Evolutionary conservation across 2,329 filamentous ascomycete species (phyloP).

Genomic region (Colletotrichum tropicicola): DNA sequence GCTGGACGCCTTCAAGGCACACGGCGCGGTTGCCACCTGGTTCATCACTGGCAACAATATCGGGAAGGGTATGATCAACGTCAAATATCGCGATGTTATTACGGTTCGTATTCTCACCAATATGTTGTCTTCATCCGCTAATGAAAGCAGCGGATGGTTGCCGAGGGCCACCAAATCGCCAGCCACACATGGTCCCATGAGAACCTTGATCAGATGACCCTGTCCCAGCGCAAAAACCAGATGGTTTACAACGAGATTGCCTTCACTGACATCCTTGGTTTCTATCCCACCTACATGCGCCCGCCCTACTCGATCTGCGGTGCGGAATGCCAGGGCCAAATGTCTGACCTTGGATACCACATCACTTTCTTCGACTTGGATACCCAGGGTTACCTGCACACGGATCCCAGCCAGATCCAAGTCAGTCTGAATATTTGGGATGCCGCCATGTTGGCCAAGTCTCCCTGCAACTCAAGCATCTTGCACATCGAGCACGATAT

Average conservation of each 20-base stretch:
- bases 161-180: conserved; percentile 57
- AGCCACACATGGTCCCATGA: conserved; percentile 58
- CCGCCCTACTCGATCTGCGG: conserved; percentile 28
- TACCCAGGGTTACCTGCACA: conserved; percentile 37
- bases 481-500: conserved; percentile 52
- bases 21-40: conserved; percentile 45
- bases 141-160: conserved; percentile 46
- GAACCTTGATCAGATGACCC: conserved; percentile 46
- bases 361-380: conserved; percentile 36
- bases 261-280: conserved; percentile 50
- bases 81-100: conserved; percentile 44
- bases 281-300: conserved; percentile 57
- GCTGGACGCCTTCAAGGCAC: conserved; percentile 43
- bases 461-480: conserved; percentile 37
- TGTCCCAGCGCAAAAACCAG: conserved; percentile 44
- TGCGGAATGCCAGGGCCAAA: conserved; percentile 32
- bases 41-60: conserved; percentile 46
- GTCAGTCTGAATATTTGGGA: conserved; percentile 44
- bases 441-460: conserved; percentile 37
- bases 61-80: conserved; percentile 45
- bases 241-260: conserved; percentile 57
- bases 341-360: conserved; percentile 26
- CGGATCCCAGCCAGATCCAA: conserved; percentile 33
- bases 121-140: accelerated
- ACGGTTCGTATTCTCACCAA: conserved; percentile 34